Percentiles rank a stretch among this genome's conserved stretches.
Evolutionary conservation across 2,329 filamentous ascomycete species (phyloP).

Genomic region (Clonostachys sp.): DNA sequence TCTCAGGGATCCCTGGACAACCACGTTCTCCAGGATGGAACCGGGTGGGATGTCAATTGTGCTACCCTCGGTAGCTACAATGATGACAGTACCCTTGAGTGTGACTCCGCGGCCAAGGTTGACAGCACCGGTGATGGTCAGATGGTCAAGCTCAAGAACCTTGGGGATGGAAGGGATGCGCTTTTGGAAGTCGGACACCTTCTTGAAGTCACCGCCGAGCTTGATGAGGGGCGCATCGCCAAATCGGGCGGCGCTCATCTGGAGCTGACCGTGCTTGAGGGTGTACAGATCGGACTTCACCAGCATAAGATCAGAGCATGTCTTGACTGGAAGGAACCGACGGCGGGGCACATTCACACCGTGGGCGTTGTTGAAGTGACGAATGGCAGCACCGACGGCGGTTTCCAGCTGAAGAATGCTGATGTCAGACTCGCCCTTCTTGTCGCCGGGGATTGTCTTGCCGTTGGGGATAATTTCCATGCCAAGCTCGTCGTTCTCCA

Average conservation of each 20-base stretch:
- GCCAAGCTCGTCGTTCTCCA: slow-evolving; percentile 96
- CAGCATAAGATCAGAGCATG: slow-evolving; percentile 97
- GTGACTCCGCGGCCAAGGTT: slow-evolving; percentile 95
- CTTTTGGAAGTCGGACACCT: slow-evolving; percentile 95
- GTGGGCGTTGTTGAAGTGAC: slow-evolving; percentile 97
- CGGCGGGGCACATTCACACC: slow-evolving; percentile 97
- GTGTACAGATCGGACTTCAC: slow-evolving; percentile 99
- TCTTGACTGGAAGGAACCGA: slow-evolving; percentile 99
- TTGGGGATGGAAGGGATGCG: slow-evolving; percentile 83
- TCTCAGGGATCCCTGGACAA: slow-evolving; percentile 93
- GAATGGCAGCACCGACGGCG: slow-evolving; percentile 95
- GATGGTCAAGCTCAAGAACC: slow-evolving; percentile 87
- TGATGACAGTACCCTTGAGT: slow-evolving; percentile 97
- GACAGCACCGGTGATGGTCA: slow-evolving; percentile 96
- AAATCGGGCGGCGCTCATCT: slow-evolving; percentile 95
- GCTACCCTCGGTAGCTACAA: slow-evolving; percentile 94
- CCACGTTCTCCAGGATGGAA: slow-evolving; percentile 96
- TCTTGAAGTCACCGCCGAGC: slow-evolving; percentile 99
- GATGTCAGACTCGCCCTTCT: slow-evolving; percentile 98
- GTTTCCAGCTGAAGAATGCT: slow-evolving; percentile 98
- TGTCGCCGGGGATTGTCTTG: slow-evolving; percentile 97
- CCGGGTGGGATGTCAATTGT: slow-evolving; percentile 97
- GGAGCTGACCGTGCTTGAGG: slow-evolving; percentile 94
- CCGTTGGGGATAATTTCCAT: slow-evolving; percentile 99
- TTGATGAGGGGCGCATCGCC: slow-evolving; percentile 97